Evolutionary conservation across 2,329 filamentous ascomycete species (phyloP).

Genomic region (Colletotrichum higginsianum): DNA sequence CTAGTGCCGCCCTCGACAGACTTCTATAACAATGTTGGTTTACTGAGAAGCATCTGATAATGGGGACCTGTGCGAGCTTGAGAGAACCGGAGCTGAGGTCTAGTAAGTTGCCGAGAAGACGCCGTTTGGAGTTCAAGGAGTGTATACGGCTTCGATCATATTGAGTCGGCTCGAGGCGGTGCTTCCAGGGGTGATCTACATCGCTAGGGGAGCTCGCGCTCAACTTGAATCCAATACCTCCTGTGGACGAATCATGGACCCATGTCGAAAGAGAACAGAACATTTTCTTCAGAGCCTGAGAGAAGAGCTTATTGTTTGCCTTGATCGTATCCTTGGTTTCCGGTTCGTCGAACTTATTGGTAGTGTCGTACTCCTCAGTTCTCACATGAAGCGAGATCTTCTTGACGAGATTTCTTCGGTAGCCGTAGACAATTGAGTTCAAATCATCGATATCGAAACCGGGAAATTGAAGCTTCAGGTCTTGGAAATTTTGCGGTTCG

Average conservation of each 20-base stretch:
- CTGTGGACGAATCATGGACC: neutral
- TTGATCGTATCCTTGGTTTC: constrained; percentile 2
- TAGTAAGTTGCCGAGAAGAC: constrained; percentile 18
- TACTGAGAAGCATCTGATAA: constrained; percentile 2
- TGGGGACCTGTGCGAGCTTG: constrained; percentile 8
- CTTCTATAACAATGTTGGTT: constrained; percentile 13
- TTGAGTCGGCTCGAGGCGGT: neutral
- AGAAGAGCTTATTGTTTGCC: constrained; percentile 14
- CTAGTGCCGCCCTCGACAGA: neutral
- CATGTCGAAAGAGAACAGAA: neutral
- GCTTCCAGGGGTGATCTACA: neutral
- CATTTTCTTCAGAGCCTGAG: neutral
- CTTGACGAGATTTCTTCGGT: constrained; percentile 9
- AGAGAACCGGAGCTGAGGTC: neutral
- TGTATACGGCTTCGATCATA: neutral
- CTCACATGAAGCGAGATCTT: constrained; percentile 6
- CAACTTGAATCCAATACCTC: constrained; percentile 13
- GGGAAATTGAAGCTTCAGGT: constrained; percentile 13
- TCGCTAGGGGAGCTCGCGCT: constrained; percentile 14
- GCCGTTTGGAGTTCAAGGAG: neutral
- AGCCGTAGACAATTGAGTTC: neutral
- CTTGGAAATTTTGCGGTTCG: constrained; percentile 1
- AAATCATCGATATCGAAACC: constrained; percentile 1
- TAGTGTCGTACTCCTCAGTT: constrained; percentile 6
- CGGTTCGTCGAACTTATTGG: neutral